A percentile compares a stretch with the other conserved stretches of the same genome.
Conservation (phyloP, 2,329 filamentous ascomycete genomes). For the Apiospora phragmitis region DNA sequence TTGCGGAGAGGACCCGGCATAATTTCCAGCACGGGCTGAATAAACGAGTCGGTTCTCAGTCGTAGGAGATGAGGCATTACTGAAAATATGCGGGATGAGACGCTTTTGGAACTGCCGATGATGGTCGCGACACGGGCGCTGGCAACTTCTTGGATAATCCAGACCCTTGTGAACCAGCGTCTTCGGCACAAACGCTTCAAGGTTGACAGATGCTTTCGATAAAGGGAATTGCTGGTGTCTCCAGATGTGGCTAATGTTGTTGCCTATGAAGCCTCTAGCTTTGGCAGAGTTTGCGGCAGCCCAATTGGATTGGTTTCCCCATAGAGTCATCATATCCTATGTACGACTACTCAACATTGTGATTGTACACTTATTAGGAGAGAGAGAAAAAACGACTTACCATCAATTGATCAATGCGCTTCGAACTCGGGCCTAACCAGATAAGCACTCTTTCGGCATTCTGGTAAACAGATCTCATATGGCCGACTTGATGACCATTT, state of each 20-base stretch:
- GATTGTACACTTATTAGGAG: background rate
- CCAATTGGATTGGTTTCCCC: background rate
- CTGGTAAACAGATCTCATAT: constrained; percentile 18
- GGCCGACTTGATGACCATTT: constrained; percentile 18
- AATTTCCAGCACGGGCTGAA: background rate
- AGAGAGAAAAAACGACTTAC: background rate
- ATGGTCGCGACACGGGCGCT: background rate
- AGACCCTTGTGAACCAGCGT: constrained; percentile 7
- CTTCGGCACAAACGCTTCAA: no score
- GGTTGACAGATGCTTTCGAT: no score
- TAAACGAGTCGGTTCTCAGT: background rate
- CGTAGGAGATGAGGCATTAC: background rate
- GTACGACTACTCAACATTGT: background rate
- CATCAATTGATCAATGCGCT: background rate
- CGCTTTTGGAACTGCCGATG: background rate
- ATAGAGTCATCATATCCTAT: background rate
- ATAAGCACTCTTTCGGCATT: constrained; percentile 17
- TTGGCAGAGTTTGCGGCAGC: no score
- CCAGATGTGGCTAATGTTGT: rapidly evolving
- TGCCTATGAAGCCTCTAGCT: background rate
- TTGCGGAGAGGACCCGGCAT: background rate
- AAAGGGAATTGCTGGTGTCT: no score
- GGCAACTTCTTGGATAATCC: constrained; percentile 10
- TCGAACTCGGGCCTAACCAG: constrained; percentile 16
- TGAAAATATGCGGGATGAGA: background rate